Conservation (phyloP, 1,284 basidiomycete genomes). For the Xerocomus amazonicus region DNA sequence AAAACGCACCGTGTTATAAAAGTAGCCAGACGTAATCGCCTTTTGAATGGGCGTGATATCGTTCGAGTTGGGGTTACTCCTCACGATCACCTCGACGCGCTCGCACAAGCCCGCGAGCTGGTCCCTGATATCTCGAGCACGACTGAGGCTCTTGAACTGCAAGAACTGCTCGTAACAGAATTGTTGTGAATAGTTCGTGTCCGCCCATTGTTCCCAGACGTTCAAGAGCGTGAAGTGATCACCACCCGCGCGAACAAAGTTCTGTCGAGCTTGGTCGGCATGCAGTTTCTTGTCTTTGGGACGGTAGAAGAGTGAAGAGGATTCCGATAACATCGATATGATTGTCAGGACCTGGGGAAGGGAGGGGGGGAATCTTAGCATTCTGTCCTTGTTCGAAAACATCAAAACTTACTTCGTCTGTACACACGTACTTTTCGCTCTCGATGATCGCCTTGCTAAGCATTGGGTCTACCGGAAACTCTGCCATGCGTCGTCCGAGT, state of each 20-base stretch:
- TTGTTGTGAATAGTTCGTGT: constrained; percentile 92
- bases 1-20: constrained; percentile 84
- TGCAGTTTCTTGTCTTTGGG: constrained; percentile 97
- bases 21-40: constrained; percentile 92
- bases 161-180: constrained; percentile 97
- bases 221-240: constrained; percentile 98
- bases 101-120: constrained; percentile 95
- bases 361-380: constrained; percentile 1
- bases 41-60: constrained; percentile 94
- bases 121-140: constrained; percentile 95
- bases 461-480: constrained; percentile 99
- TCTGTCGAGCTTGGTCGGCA: constrained; percentile 94
- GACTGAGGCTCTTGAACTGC: constrained; percentile 92
- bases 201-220: constrained; percentile 98
- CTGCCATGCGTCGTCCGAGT: constrained; percentile 94
- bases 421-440: constrained; percentile 92
- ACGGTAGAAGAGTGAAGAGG: constrained; percentile 90
- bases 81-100: constrained; percentile 90
- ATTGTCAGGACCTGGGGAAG: constrained; percentile 80
- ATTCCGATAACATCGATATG: constrained; percentile 97
- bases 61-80: constrained; percentile 84
- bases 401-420: constrained; percentile 74
- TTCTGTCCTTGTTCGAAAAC: not conserved
- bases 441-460: constrained; percentile 95
- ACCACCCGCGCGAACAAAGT: constrained; percentile 93